Base-by-base conservation (phyloP, 2,329 filamentous ascomycete species). In the Endoconidiophora polonica region DNA sequence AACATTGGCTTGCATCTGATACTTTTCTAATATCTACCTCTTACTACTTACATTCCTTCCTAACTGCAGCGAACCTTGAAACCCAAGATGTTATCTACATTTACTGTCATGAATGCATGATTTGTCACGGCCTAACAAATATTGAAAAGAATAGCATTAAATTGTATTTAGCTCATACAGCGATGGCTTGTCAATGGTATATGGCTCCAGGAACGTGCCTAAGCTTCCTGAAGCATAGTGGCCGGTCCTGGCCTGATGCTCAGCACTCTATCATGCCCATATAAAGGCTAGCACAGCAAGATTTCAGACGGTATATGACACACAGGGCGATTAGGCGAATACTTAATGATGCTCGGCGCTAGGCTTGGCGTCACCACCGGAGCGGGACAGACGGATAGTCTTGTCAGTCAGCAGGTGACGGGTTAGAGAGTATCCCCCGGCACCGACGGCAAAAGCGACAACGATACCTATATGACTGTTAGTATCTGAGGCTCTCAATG, bases 371-470 rank as follows among this genome's bases (percentile, higher is more conserved):
- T 55, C 23, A 29, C 46, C 52, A 52, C 46, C 49, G 48, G 86
- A 80, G 63, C 87, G 81, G 65, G 72, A 72, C 59, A 96, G 79
- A 64, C 91, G 86, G 61, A 98, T 83, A 60, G 83, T 93, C 77
- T 90, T 90, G 74, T 98, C 91, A 59, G 81, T 79, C 56, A 77
- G 65, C 63, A 98, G 77, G 72, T 96, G 95, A 65, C 81, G 80
- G 63, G 67, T 63, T 68, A 83, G 71, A 53, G 88, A 91, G 76
- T 94, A 96, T 64, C 72, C 66, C 60, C 84, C 91, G 59, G 86
- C 86, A 63, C 72, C 67, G 57, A 96, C 65, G 62, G 88, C 86
- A 65, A 88, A 90, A 70, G 72, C 77, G 62, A 96, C 81, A 68
- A 96, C 91, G 59, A 91, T 70, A 66, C 83, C 87, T 91, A 58